Percentiles rank a stretch among this genome's conserved stretches.
phyloP scores from a whole-genome alignment of 2,329 filamentous ascomycete genomes.

The Plectosphaerella cucumerina region DNA sequence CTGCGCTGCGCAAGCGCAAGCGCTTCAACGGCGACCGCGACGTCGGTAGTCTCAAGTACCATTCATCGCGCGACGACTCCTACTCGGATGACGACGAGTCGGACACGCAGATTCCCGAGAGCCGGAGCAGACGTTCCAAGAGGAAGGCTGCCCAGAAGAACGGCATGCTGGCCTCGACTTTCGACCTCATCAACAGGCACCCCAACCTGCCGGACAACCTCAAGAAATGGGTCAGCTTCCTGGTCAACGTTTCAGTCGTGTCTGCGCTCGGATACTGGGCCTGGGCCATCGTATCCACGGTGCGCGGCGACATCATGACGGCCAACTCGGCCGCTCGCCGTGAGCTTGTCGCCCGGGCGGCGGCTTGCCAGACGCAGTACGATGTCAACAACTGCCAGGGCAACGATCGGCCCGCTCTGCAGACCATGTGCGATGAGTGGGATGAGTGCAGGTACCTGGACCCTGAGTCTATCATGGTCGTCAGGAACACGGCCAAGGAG shows the following conservation, averaged over 20 bases:
- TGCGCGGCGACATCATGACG: conserved; percentile 70
- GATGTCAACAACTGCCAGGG: conserved; percentile 68
- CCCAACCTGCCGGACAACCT: conserved; percentile 56
- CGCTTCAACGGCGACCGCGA: conserved; percentile 47
- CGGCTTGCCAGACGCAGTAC: conserved; percentile 69
- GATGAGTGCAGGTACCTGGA: conserved; percentile 83
- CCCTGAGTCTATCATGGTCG: conserved; percentile 69
- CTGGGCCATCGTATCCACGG: conserved; percentile 64
- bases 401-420: conserved; percentile 67
- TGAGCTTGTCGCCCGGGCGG: conserved; percentile 68
- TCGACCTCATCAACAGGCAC: conserved; percentile 51
- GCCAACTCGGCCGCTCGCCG: conserved; percentile 66
- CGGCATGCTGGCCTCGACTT: conserved; percentile 36
- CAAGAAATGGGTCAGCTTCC: conserved; percentile 54
- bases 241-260: conserved; percentile 62
- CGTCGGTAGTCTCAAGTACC: conserved; percentile 44
- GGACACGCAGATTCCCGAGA: not conserved
- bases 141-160: conserved; percentile 4
- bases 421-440: conserved; percentile 73
- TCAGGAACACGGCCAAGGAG: conserved; percentile 79
- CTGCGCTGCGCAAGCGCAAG: conserved; percentile 47
- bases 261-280: conserved; percentile 58
- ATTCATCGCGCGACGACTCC: conserved; percentile 35
- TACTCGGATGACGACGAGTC: conserved; percentile 42
- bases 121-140: conserved; percentile 13